Conservation (phyloP, 1,284 basidiomycete genomes). For the Sanghuangporus weigelae region DNA sequence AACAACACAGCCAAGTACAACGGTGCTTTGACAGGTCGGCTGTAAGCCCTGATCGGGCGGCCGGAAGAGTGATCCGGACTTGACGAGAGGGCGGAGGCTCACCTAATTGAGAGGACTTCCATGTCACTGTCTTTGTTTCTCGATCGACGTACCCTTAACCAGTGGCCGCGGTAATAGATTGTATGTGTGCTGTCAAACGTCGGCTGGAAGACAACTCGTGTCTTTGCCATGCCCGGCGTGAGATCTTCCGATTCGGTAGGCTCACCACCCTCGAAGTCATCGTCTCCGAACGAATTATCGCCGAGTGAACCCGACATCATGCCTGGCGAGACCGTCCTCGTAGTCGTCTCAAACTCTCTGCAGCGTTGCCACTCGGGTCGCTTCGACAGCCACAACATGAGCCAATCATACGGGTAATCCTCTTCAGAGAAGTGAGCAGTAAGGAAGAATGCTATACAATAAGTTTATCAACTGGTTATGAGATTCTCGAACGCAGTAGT, state of each 20-base stretch:
- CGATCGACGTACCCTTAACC: conserved; percentile 66
- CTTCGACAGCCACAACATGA: conserved; percentile 26
- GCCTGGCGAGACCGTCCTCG: conserved; percentile 51
- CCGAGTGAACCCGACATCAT: conserved; percentile 43
- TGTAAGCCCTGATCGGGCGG: conserved; percentile 9
- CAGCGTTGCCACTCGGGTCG: conserved; percentile 76
- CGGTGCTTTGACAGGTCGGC: conserved; percentile 10
- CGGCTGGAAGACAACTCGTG: conserved; percentile 78
- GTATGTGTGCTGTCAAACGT: conserved; percentile 80
- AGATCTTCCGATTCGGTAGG: conserved; percentile 37
- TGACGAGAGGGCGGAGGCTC: conserved; percentile 17
- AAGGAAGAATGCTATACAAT: conserved; percentile 67
- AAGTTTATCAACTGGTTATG: conserved; percentile 8
- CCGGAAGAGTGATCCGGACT: conserved; percentile 3
- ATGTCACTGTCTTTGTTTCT: conserved; percentile 61
- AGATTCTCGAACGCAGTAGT: conserved; percentile 19
- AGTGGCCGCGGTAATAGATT: conserved; percentile 76
- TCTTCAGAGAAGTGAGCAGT: conserved; percentile 82
- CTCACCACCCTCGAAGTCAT: conserved; percentile 46
- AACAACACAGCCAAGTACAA: conserved; percentile 3
- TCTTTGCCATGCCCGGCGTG: conserved; percentile 60
- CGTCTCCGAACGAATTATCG: conserved; percentile 59
- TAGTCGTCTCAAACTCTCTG: conserved; percentile 80
- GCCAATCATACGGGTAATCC: conserved; percentile 73
- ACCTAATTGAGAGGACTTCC: conserved; percentile 73